A percentile compares a stretch with the other conserved stretches of the same genome.
phyloP scores from a whole-genome alignment of 306 rosid species.

The Cyamopsis tetragonoloba region DNA sequence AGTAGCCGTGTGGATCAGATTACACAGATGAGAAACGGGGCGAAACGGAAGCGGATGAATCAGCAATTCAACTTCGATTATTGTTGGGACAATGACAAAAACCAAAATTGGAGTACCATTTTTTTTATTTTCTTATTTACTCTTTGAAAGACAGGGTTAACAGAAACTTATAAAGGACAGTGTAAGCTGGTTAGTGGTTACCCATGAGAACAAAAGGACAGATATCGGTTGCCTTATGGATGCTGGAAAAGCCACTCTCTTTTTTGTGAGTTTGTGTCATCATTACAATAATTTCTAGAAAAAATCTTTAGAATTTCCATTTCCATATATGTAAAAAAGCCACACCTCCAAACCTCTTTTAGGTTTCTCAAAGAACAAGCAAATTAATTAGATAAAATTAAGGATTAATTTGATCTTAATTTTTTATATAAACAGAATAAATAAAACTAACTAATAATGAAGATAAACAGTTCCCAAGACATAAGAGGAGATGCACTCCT shows the following conservation, averaged over 20 bases:
- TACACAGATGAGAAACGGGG: not conserved
- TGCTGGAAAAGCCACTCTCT: conserved; percentile 25
- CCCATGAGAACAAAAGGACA: not conserved
- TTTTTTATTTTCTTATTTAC: too few species aligned
- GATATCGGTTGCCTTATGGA: conserved; percentile 20
- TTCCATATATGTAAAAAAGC: not conserved
- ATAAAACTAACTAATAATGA: too few species aligned
- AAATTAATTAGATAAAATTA: too few species aligned
- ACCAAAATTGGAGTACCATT: not conserved
- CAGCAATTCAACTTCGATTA: not conserved
- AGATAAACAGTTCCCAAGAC: too few species aligned
- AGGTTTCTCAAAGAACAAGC: too few species aligned
- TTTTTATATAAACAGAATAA: too few species aligned
- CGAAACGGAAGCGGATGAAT: not conserved
- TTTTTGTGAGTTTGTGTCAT: not conserved
- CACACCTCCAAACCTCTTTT: too few species aligned
- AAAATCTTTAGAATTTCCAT: not conserved
- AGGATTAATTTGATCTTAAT: too few species aligned
- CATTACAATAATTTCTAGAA: not conserved
- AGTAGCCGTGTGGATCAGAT: not conserved
- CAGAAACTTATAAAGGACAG: not conserved
- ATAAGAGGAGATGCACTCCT: too few species aligned
- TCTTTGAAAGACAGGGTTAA: too few species aligned
- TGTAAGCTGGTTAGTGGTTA: not conserved
- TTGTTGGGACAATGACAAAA: not conserved